Percentiles rank a stretch among this genome's conserved stretches.
Evolutionary conservation across 768 basidiomycete species (phyloP).

Genomic region (Tylopilus felleus): DNA sequence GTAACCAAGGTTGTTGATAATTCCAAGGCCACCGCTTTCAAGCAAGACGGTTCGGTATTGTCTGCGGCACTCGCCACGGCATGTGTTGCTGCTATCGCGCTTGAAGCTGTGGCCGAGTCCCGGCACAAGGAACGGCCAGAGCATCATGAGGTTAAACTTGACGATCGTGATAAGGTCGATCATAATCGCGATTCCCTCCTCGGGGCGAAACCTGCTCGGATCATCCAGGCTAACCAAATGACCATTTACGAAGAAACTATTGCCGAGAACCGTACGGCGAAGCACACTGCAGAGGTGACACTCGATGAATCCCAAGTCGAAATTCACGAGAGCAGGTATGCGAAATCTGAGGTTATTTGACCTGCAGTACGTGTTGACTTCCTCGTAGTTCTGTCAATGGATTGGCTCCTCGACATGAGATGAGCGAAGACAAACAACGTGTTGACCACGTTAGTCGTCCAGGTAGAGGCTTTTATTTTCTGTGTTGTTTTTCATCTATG

Average conservation of each 20-base stretch:
- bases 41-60: conserved; percentile 8
- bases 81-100: conserved; percentile 7
- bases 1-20: too few species aligned
- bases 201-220: background rate
- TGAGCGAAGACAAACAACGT: background rate
- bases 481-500: background rate
- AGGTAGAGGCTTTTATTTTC: background rate
- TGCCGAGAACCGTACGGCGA: background rate
- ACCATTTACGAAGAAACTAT: background rate
- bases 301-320: background rate
- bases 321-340: background rate
- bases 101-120: conserved; percentile 8
- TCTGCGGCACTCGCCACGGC: conserved; percentile 12
- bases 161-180: background rate
- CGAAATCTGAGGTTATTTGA: background rate
- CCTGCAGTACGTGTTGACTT: background rate
- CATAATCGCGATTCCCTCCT: background rate
- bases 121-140: conserved; percentile 2
- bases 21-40: background rate
- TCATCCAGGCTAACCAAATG: background rate
- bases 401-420: background rate
- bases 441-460: background rate
- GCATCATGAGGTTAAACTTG: background rate
- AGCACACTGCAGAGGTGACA: background rate
- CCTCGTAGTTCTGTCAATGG: background rate